Conservation (phyloP, 108 stramenopile genomes). For the Skeletonema grethae region DNA sequence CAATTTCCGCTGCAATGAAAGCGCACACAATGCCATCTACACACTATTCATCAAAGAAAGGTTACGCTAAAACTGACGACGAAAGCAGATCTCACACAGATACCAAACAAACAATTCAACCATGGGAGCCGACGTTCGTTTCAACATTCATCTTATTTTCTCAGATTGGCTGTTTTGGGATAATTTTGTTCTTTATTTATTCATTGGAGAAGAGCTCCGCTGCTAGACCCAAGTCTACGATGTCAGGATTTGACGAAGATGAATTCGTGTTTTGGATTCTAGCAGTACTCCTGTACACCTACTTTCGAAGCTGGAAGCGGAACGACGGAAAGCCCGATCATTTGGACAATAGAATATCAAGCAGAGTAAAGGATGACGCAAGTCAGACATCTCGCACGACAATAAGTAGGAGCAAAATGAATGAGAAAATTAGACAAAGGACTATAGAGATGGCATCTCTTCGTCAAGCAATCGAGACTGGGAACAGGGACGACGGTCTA, state of each 20-base stretch:
- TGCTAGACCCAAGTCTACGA: neutral
- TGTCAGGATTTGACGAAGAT: conserved; percentile 46
- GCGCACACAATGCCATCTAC: neutral
- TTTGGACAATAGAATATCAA: neutral
- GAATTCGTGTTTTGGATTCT: conserved; percentile 39
- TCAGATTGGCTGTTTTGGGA: conserved; percentile 44
- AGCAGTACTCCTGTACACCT: conserved; percentile 21
- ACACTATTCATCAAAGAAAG: neutral
- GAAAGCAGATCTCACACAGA: neutral
- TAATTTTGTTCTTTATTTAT: conserved; percentile 39
- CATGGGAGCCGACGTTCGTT: conserved; percentile 33
- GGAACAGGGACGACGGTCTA: conserved; percentile 7
- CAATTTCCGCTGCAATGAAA: conserved; percentile 26
- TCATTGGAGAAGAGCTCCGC: neutral
- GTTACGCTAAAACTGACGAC: neutral
- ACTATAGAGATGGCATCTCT: neutral
- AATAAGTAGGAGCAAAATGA: conserved; percentile 6
- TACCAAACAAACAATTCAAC: neutral
- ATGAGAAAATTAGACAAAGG: conserved; percentile 1
- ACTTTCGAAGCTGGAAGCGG: conserved; percentile 27
- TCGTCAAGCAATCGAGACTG: neutral
- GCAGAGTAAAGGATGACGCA: neutral
- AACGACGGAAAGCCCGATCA: conserved; percentile 35
- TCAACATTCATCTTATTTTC: conserved; percentile 39
- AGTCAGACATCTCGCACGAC: neutral